These are phyloP conservation scores for Kurtzmaniella fragi DNA, from an alignment of 805 yeast genomes.

Conservation along the genomic window DNA sequence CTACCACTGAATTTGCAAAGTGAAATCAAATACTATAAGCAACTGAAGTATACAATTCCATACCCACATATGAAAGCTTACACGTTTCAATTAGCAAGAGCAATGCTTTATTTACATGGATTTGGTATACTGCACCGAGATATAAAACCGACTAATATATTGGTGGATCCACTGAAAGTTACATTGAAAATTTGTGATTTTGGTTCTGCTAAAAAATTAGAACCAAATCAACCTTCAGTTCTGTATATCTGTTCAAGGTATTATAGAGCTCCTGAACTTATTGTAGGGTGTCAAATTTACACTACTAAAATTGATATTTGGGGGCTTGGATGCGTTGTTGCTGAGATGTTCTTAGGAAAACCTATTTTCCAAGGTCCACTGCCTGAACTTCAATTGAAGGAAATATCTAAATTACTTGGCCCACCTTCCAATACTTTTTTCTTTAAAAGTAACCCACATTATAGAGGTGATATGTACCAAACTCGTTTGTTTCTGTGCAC, in stretches of 20 bases:
- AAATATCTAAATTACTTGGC: slow-evolving; percentile 85
- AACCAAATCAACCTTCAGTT: slow-evolving; percentile 79
- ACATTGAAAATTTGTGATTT: slow-evolving; percentile 76
- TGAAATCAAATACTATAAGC: slow-evolving; percentile 67
- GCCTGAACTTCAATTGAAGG: slow-evolving; percentile 82
- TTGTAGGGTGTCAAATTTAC: slow-evolving; percentile 84
- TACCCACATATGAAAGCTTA: slow-evolving; percentile 72
- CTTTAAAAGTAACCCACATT: slow-evolving; percentile 68
- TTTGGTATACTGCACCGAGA: slow-evolving; percentile 80
- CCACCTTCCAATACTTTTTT: slow-evolving; percentile 72
- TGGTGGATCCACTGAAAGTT: slow-evolving; percentile 67
- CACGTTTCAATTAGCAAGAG: slow-evolving; percentile 75
- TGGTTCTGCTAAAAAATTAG: slow-evolving; percentile 79
- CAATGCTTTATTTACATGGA: slow-evolving; percentile 78
- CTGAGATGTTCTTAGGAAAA: slow-evolving; percentile 87
- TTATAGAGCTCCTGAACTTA: slow-evolving; percentile 93
- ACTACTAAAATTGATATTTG: slow-evolving; percentile 92
- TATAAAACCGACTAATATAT: slow-evolving; percentile 76
- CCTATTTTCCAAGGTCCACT: slow-evolving; percentile 95
- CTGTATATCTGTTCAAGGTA: slow-evolving; percentile 95
- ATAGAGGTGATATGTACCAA: slow-evolving; percentile 69
- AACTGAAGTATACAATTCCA: slow-evolving; percentile 57
- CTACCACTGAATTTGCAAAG: slow-evolving; percentile 74
- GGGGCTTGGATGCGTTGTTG: slow-evolving; percentile 96
- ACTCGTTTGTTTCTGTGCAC: slow-evolving; percentile 56